These are phyloP conservation scores for Zelopaecilomyces penicillatus DNA, from an alignment of 2,329 filamentous ascomycete genomes.

Conservation along the genomic window DNA sequence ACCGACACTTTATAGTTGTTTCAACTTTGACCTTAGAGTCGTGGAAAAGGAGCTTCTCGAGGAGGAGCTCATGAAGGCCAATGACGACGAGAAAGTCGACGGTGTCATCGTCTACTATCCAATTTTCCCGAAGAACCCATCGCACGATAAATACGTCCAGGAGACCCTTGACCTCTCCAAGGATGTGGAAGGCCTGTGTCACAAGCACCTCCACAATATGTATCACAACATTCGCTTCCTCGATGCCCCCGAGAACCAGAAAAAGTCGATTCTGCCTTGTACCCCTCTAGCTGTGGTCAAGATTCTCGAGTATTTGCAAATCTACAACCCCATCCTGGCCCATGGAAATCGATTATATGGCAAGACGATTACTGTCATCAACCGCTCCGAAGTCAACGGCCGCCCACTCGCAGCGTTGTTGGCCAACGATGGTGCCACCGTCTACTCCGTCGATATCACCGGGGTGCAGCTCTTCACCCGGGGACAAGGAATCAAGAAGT, in stretches of 20 bases:
- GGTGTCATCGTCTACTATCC: constrained; percentile 98
- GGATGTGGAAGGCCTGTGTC: constrained; percentile 91
- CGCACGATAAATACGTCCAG: constrained; percentile 90
- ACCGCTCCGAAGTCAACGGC: constrained; percentile 91
- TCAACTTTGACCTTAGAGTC: constrained; percentile 76
- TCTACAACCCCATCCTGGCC: constrained; percentile 91
- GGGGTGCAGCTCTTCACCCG: constrained; percentile 89
- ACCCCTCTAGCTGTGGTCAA: constrained; percentile 95
- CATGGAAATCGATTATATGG: constrained; percentile 91
- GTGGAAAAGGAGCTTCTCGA: constrained; percentile 85
- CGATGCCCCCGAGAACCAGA: constrained; percentile 64
- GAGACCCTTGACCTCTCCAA: constrained; percentile 85
- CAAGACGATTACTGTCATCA: constrained; percentile 92
- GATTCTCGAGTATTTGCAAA: constrained; percentile 88
- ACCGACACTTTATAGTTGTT: constrained; percentile 52
- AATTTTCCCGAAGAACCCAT: constrained; percentile 72
- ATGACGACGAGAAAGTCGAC: constrained; percentile 67
- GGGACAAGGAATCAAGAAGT: constrained; percentile 76
- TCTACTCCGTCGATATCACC: constrained; percentile 90
- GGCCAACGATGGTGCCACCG: constrained; percentile 90
- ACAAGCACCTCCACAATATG: constrained; percentile 97
- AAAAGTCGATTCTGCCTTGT: constrained; percentile 91
- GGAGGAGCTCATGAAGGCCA: constrained; percentile 78
- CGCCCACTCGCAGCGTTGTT: constrained; percentile 84
- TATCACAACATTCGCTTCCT: constrained; percentile 97